Percentiles rank a stretch among this genome's conserved stretches.
Conservation (phyloP, 148 eudicot genomes). For the Diospyros kaki region DNA sequence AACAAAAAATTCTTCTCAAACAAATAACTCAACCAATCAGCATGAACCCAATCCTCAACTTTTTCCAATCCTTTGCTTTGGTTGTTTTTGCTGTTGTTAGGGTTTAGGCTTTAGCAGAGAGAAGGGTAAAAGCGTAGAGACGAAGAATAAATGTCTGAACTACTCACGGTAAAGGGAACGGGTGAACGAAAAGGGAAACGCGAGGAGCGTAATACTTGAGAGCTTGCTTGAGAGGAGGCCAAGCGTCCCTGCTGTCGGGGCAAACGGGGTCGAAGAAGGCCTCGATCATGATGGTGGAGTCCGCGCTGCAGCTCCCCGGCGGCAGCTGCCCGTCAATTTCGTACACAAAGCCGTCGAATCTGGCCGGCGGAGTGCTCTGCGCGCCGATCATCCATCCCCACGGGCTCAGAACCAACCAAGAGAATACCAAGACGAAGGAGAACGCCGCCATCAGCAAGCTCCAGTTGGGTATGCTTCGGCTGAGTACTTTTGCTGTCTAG, state of each 20-base stretch:
- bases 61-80: no score
- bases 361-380: conserved; percentile 38
- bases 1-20: no score
- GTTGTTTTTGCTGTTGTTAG: no score
- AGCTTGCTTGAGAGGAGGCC: conserved; percentile 76
- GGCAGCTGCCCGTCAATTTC: conserved; percentile 12
- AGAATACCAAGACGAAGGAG: background rate
- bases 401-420: no score
- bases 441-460: no score
- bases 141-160: background rate
- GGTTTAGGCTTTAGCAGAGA: no score
- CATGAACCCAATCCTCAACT: no score
- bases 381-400: background rate
- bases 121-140: no score
- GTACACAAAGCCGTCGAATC: conserved; percentile 73
- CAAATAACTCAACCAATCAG: no score
- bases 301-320: conserved; percentile 17
- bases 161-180: conserved; percentile 74
- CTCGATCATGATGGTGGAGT: conserved; percentile 48
- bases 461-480: no score
- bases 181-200: conserved; percentile 55
- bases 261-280: conserved; percentile 93
- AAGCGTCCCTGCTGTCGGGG: conserved; percentile 79
- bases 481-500: no score
- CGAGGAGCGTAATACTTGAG: conserved; percentile 45